Evolutionary conservation across 2,329 filamentous ascomycete species (phyloP), one percentile per base, ranked within the genome.

Genomic region (Cladosporium velox): DNA sequence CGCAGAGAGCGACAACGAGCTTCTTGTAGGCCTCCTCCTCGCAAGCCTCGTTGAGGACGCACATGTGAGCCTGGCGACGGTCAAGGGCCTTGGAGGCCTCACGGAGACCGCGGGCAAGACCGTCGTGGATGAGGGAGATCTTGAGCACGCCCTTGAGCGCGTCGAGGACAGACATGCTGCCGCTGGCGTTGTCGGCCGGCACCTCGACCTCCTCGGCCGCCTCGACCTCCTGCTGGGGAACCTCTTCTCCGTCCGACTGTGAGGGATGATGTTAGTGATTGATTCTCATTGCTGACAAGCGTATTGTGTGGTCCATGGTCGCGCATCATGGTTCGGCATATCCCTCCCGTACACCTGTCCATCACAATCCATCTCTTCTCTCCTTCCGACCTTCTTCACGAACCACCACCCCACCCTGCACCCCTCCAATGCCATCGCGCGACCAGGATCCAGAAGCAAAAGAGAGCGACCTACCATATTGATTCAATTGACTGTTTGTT

Each of bases 1-100:
- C 92, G 91, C 95, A 99, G 69, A 99, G 91, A 71, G 95, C 95
- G 76, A 98, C 91, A 78, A 99, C 94, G 74, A 99, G 90, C 91
- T 99, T 99, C 93, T 99, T 99, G 89, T 99, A 99, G 75, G 95
- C 94, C 85, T 99, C 95, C 89, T 99, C 95, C 87, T 99, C 95
- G 88, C 95, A 99, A 75, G 91, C 90, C 90, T 99, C 95, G 90
- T 99, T 99, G 78, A 99, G 90, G 76, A 99, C 95, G 83, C 95
- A 99, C 93, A 99, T 98, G 87, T 99, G 95, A 69, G 95, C 95
- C 87, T 99, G 92, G 80, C 95, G 93, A 80, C 95, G 90, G 85
- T 99, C 95, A 79, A 99, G 92, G 72, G 95, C 94, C 89, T 99
- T 99, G 86, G 91, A 93, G 73, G 95, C 95, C 86, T 99, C 95